Evolutionary conservation across 495 filamentous ascomycete genomes (phyloP).

Genomic region (Baudoinia panamericana): DNA sequence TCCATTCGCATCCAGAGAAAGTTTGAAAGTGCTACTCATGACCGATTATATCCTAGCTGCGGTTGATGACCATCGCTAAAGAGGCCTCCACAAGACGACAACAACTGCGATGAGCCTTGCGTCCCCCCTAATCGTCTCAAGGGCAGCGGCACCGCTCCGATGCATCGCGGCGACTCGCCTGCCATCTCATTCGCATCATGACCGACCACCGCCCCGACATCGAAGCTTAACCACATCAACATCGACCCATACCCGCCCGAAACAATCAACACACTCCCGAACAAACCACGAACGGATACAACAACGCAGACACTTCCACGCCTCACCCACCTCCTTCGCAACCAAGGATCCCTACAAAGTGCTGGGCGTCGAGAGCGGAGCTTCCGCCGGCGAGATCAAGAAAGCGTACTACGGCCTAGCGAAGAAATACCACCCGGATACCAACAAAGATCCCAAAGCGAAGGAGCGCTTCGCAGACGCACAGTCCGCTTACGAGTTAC

Average conservation of each 20-base stretch:
- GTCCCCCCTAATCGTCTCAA: too few relatives aligned
- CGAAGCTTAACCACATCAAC: neutral
- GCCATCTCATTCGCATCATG: too few relatives aligned
- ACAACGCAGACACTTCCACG: conserved; percentile 41
- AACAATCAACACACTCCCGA: conserved; percentile 3
- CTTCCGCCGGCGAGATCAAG: conserved; percentile 81
- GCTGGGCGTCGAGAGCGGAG: conserved; percentile 69
- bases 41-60: too few relatives aligned
- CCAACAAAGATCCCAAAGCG: conserved; percentile 81
- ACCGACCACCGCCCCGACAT: neutral
- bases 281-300: conserved; percentile 18
- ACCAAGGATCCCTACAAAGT: conserved; percentile 72
- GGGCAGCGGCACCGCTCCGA: too few relatives aligned
- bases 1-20: too few relatives aligned
- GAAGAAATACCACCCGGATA: conserved; percentile 98
- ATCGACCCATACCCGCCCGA: neutral
- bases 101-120: too few relatives aligned
- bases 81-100: too few relatives aligned
- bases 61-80: too few relatives aligned
- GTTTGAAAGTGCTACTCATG: too few relatives aligned
- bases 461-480: conserved; percentile 92
- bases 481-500: conserved; percentile 80
- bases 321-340: conserved; percentile 46
- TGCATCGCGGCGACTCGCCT: too few relatives aligned
- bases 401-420: conserved; percentile 96